These are phyloP conservation scores for Balakata baccata DNA, from an alignment of 345 rosid species.

Conservation along the genomic window DNA sequence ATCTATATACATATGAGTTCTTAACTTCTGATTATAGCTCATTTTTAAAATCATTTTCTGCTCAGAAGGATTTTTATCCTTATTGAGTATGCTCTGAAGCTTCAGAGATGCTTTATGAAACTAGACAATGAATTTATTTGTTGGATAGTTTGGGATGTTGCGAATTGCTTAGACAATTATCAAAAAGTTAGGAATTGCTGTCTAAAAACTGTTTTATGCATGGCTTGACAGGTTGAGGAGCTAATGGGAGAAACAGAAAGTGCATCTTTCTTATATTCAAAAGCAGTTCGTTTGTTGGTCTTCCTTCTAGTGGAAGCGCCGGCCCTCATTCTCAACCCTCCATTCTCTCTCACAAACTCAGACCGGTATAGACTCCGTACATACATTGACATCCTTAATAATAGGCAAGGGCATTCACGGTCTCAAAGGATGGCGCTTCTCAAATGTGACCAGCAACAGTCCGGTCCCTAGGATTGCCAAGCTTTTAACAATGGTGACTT, in stretches of 20 bases:
- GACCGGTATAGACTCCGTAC: slow-evolving; percentile 60
- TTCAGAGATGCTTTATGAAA: background rate
- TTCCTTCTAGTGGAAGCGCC: slow-evolving; percentile 93
- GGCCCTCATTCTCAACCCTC: slow-evolving; percentile 76
- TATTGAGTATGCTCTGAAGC: background rate
- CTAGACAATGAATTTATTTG: background rate
- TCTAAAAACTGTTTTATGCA: slow-evolving; percentile 4
- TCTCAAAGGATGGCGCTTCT: slow-evolving; percentile 54
- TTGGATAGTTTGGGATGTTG: background rate
- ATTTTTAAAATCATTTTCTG: background rate
- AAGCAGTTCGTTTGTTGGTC: slow-evolving; percentile 63
- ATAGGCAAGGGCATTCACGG: slow-evolving; percentile 54
- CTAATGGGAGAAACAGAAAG: slow-evolving; percentile 64
- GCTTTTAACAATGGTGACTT: slow-evolving; percentile 9
- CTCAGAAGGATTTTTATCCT: background rate
- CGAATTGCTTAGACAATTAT: too few species aligned
- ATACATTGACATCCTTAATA: slow-evolving; percentile 68
- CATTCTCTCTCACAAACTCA: slow-evolving; percentile 82
- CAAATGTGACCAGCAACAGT: slow-evolving; percentile 37
- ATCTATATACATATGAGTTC: background rate
- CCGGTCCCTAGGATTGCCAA: slow-evolving; percentile 4
- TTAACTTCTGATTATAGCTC: background rate
- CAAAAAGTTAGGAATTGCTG: background rate
- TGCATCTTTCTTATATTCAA: slow-evolving; percentile 60
- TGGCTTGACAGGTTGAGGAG: slow-evolving; percentile 60